Evolutionary conservation across 345 rosid genomes (phyloP), one percentile per base, ranked within the genome.

Genomic region (Aquilaria yunnanensis): DNA sequence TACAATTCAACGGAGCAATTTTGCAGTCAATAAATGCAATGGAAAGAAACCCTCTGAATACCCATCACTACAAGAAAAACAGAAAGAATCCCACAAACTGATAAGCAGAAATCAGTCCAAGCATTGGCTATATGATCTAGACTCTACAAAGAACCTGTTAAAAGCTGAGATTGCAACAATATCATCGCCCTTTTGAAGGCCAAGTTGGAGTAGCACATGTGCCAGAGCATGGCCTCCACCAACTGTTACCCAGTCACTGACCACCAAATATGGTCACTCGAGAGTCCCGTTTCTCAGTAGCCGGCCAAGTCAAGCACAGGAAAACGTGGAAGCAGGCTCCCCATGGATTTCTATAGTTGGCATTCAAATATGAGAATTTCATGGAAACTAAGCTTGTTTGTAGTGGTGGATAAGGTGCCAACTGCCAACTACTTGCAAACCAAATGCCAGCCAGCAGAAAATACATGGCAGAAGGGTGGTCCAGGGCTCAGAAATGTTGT

Each of bases 21-120:
- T 89, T 70, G 64, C 96, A 91, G 60, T 96, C 93, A 45, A 84
- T 74, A 61, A 73, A 87, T 54, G 98, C 83, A 74, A 92, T 78
- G 11, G 93, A 93, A 41, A 89, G 74, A 68, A 89, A 59, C 93
- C 89, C 77, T 84, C 86, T 81, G 87, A 75, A 61, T 89, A 85
- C 67, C 63, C 68, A 62, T 87, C 96, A 75, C 97, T 89, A 77
- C 54, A 70, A 60, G 29, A 47, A 10, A 46, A 7, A 23, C 23
- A 4, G 46, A 12, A 61, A 23, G 23, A 12, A 48, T 34, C 48
- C 54, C 3, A 57, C 53, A 12, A 2, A 30, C 30, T 46, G 5
- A 23, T 23, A 23, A 23, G 23, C 23, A 59, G 13, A 6, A 2
- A 54, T 54, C 12, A 54, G 1, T 23, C 16, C 2, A 45, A 59